Base-by-base conservation (phyloP, 2,329 filamentous ascomycete species). In the Trichophyton verrucosum region DNA sequence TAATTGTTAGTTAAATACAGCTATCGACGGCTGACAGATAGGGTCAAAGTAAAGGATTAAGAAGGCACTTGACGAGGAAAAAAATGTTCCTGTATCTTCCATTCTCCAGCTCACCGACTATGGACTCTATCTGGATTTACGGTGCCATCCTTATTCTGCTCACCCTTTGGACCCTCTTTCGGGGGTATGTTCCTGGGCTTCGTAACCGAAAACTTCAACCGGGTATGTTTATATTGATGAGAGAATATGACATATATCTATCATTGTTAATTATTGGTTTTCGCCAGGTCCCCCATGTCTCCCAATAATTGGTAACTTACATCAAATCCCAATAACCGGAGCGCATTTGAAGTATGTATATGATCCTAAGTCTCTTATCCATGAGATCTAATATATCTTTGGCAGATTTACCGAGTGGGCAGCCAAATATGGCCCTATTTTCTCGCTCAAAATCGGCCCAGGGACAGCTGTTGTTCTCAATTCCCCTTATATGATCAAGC, bases 271-370 rank as follows among this genome's bases (percentile, higher is more conserved):
- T 13, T 13, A 51, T 27, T 2, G 9, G 22, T 9, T 70, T 40
- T 79, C 80, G 8, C 79, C 80, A 0, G 80, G 80, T 0, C 80
- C 80, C 3, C 78, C 78, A 0, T 80, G 79, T 0, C 38, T 81
- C 1, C 80, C 80, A 0, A 60, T 82, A 1, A 66, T 82, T 5
- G 80, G 80, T 3, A 82, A 82, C 53, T 65, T 82, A 1, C 79
- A 81, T 64, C 74, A 74, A 62, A 65, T 69, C n/a, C 36, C 47
- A n/a, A 46, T 13, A 20, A 55, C 40, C 72, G 66, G 78, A 82
- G 66, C 79, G 78, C 0, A 69, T 67, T 2, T 57, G 71, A 4
- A 69, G 78, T 27, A 66, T 67, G 0, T 76, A 81, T 60, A 63
- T 78, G 0, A 15, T 11, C 1, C 20, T 2, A 5, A 15, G 24